Evolutionary conservation across 371 early-diverging fungal species (phyloP), one percentile per base, ranked within the genome.

Genomic region (Mucor indicus): DNA sequence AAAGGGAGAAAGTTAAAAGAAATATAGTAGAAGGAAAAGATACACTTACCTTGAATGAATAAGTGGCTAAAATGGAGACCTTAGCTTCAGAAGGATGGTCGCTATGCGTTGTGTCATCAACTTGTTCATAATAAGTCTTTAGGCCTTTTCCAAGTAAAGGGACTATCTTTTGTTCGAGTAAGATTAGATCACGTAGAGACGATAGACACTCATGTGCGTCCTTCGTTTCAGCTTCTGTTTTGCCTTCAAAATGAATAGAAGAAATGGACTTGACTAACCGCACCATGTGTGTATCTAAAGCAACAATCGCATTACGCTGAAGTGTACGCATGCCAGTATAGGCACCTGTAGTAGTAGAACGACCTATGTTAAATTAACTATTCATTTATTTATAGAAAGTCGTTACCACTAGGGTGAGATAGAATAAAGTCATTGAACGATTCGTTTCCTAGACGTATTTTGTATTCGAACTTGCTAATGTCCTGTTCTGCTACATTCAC

Each of bases 321-420:
- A 79, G 58, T 1, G 77, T 79, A 16, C 81, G 66, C 64, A 75
- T 75, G 4, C 69, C 68, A 2, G 81, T 81, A 38, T 81, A 81
- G 8, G 79, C 76, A 16, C 76, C 79, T 75, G 25, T 38, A 22
- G 8, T 24, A 22, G 9, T 6, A 15, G 1, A 21, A 13, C 16
- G 6, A 21, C 7, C n/a, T 8, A 20, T 41, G 4, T n/a, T 43
- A 4, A 30, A 15, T 23, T 4, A 20, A 15, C 10, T 24, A 19
- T 25, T 11, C 15, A 35, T 31, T n/a, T 12, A 3, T 36, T 21
- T 12, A 25, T 2, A 8, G 15, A 15, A 8, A 4, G n/a, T 13
- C 16, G 13, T 55, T 62, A 66, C 73, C 73, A 49, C 75, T 57
- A 10, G 75, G 75, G 42, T 61, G 64, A 8, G 57, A 52, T 1